phyloP scores from a whole-genome alignment of 78 protist species.

The Dictyostelium firmibasis region DNA sequence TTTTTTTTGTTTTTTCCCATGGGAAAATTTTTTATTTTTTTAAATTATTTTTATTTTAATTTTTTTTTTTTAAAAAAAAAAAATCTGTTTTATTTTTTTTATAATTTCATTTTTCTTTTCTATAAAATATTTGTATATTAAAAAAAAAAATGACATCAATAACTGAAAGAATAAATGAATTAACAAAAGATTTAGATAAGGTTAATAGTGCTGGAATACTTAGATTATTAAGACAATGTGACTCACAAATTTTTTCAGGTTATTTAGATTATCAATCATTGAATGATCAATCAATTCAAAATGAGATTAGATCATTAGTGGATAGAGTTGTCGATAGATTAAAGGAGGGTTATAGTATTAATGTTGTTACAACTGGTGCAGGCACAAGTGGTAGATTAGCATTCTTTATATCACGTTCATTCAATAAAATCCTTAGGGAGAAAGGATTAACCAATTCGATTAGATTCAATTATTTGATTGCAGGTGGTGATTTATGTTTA shows the following conservation, averaged over 20 bases:
- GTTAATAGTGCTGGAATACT: conserved; percentile 23
- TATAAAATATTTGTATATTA: neutral
- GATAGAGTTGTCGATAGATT: neutral
- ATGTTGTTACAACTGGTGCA: conserved; percentile 37
- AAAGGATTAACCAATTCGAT: neutral
- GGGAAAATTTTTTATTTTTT: neutral
- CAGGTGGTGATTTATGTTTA: conserved; percentile 92
- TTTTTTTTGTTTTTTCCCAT: too few species aligned
- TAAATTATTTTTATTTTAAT: neutral
- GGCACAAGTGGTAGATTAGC: conserved; percentile 93
- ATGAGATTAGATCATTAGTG: neutral
- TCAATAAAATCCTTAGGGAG: neutral
- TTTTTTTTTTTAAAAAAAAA: neutral
- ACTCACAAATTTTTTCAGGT: conserved; percentile 74
- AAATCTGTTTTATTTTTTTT: neutral
- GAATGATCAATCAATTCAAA: neutral
- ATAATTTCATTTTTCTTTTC: neutral
- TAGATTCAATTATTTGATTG: conserved; percentile 77
- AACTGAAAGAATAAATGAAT: conserved; percentile 57
- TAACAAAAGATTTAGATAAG: conserved; percentile 44
- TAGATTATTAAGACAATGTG: conserved; percentile 60
- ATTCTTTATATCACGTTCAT: conserved; percentile 41
- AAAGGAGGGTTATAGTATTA: neutral
- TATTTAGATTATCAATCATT: conserved; percentile 16
- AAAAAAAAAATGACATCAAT: conserved; percentile 13